Evolutionary conservation across 2,329 filamentous ascomycete species (phyloP).

Genomic region (Pestalotiopsis sp.): DNA sequence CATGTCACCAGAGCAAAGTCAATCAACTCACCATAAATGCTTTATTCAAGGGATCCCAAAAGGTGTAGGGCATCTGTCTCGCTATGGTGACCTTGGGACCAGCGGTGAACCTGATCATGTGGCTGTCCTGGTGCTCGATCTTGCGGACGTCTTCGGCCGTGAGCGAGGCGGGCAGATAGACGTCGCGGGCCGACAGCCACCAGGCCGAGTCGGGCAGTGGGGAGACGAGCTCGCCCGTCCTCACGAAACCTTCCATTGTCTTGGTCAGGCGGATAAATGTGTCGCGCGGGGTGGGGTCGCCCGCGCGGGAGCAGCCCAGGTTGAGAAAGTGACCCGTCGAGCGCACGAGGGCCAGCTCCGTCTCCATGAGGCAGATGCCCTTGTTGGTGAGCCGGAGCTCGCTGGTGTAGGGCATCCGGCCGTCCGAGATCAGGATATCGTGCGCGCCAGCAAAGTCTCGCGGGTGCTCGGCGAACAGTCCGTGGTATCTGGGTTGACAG

Average conservation of each 20-base stretch:
- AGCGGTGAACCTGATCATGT: background rate
- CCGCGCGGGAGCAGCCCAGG: background rate
- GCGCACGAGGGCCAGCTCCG: background rate
- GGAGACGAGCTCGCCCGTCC: background rate
- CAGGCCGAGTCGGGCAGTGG: background rate
- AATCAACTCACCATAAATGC: slow-evolving; percentile 7
- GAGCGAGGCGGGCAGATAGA: background rate
- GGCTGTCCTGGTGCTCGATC: background rate
- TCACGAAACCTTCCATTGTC: slow-evolving; percentile 5
- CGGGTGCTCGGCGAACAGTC: background rate
- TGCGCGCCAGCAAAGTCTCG: background rate
- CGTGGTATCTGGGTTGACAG: background rate
- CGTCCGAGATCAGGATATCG: background rate
- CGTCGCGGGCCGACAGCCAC: background rate
- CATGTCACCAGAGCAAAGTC: background rate
- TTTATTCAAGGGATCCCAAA: slow-evolving; percentile 10
- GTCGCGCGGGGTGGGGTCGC: background rate
- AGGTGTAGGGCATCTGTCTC: background rate
- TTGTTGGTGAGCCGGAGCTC: slow-evolving; percentile 7
- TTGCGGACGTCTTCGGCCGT: background rate
- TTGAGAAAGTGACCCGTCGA: background rate
- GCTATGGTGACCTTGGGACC: background rate
- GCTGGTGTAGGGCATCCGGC: slow-evolving; percentile 1
- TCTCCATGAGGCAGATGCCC: background rate
- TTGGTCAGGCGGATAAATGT: background rate